Conservation (phyloP, 2,329 filamentous ascomycete species). For the Penicillium sp. region DNA sequence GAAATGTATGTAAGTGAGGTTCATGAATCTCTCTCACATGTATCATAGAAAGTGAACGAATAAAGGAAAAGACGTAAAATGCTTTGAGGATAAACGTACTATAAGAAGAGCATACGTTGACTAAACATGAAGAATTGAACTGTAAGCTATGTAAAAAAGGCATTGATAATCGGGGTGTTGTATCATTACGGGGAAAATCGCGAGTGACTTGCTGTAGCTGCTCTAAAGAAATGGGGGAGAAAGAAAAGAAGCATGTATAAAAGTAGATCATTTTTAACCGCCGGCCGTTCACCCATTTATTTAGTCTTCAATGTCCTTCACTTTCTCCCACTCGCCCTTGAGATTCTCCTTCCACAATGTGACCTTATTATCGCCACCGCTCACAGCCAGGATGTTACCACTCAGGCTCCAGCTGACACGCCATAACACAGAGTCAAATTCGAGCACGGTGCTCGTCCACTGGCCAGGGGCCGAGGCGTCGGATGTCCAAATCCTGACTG, state of each 20-base stretch:
- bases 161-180: neutral
- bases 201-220: neutral
- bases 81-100: neutral
- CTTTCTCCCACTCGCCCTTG: constrained; percentile 92
- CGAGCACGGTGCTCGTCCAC: constrained; percentile 81
- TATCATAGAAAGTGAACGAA: neutral
- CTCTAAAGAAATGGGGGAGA: neutral
- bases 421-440: constrained; percentile 89
- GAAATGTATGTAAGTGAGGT: no score
- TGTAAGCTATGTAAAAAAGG: neutral
- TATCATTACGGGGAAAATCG: neutral
- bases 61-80: neutral
- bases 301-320: constrained; percentile 92
- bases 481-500: constrained; percentile 92
- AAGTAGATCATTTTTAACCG: neutral
- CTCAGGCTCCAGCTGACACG: constrained; percentile 96
- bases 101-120: no score
- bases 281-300: neutral
- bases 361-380: constrained; percentile 92
- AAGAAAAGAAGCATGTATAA: neutral
- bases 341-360: constrained; percentile 98
- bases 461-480: constrained; percentile 63
- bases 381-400: constrained; percentile 92
- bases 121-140: neutral
- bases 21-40: neutral